phyloP scores from a whole-genome alignment of 768 basidiomycete species.

The Dendrothele bispora region DNA sequence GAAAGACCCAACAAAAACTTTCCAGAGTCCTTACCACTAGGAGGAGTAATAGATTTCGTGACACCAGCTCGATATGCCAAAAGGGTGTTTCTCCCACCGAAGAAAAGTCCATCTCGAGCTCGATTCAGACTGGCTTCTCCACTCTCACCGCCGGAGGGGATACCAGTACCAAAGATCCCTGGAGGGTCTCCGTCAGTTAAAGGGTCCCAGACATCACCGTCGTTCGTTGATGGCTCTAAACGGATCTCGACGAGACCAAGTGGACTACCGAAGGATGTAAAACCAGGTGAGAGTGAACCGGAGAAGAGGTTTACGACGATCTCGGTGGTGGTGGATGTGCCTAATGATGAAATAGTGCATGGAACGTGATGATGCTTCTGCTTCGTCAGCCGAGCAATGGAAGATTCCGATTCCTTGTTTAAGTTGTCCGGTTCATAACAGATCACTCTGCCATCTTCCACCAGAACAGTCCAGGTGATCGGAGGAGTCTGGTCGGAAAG shows the following conservation, averaged over 20 bases:
- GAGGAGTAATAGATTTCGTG: conserved; percentile 65
- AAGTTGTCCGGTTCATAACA: conserved; percentile 41
- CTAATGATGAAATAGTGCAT: no score
- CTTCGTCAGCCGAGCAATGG: no score
- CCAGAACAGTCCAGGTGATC: conserved; percentile 35
- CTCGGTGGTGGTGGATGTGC: conserved; percentile 6
- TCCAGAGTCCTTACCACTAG: conserved; percentile 39
- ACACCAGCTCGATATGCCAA: conserved; percentile 73
- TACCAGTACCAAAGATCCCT: conserved; percentile 44
- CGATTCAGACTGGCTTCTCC: conserved; percentile 52
- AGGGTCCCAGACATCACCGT: conserved; percentile 63
- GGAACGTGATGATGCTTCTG: no score
- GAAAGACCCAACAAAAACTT: conserved; percentile 64
- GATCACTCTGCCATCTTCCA: conserved; percentile 45
- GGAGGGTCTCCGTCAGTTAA: conserved; percentile 43
- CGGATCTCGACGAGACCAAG: conserved; percentile 72
- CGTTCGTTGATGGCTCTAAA: conserved; percentile 66
- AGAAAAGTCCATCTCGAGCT: conserved; percentile 73
- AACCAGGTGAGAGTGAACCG: conserved; percentile 64
- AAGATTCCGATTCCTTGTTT: conserved; percentile 12
- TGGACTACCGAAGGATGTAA: conserved; percentile 70
- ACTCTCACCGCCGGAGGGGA: conserved; percentile 49
- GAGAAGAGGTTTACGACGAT: conserved; percentile 64
- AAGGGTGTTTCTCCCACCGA: conserved; percentile 69
- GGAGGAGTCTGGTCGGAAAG: conserved; percentile 17